Base-by-base conservation (phyloP, 164 flowering plant genomes). In the Umbellularia californica region DNA sequence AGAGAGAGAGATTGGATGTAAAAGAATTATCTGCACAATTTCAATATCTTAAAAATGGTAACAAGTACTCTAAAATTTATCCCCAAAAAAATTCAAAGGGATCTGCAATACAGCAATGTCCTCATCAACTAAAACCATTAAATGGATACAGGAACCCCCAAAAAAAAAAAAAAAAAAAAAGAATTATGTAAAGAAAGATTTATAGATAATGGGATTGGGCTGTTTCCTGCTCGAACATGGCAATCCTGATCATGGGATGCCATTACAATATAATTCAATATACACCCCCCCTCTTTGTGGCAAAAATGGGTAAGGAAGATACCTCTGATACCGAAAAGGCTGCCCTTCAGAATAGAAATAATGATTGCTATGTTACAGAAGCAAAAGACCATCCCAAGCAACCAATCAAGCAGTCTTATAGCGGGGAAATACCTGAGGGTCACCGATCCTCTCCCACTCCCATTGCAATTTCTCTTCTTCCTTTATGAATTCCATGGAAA, bases 11-110 rank as follows among this genome's bases (percentile, higher is more conserved):
- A 17, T 14, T 55, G 60, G 60, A 55, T 55, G 63, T 27, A 77
- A 86, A 87, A 79, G 81, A 86, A 87, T 84, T 83, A 78, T 84
- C 70, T 68, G 89, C 90, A 89, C 90, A 87, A 85, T 86, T 80
- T 74, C 80, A 85, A 82, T 83, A 81, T 80, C 78, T 87, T 80
- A 79, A 79, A 82, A 87, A 82, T 79, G 83, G 84, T 76, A 81
- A 82, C 75, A 82, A 87, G 83, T 77, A 78, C 69, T 79, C 84
- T 28, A 25, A 66, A 55, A 76, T 55, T 64, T 81, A 50, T 73
- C 71, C 82, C 79, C 78, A 75, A 84, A 82, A 82, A 41, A 78
- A 66, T 69, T 72, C 70, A 79, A 77, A 79, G 84, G 84, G 83
- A 81, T 70, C 82, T 60, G 81, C 80, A 83, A 79, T 76, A 80